Evolutionary conservation across 768 basidiomycete species (phyloP).

Genomic region (Inosperma sp.): DNA sequence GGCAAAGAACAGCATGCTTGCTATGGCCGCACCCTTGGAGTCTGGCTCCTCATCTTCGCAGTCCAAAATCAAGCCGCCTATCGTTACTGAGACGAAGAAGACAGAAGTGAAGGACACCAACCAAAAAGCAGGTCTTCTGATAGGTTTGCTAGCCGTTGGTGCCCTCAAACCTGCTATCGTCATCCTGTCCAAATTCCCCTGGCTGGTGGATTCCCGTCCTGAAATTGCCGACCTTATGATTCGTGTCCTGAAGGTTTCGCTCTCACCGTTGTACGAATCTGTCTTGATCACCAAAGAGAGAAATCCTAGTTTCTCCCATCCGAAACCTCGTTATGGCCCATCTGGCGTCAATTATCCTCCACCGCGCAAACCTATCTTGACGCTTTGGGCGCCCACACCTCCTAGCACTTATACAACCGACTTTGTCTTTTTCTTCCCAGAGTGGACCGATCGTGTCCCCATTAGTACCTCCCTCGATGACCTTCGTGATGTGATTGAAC

Average conservation of each 20-base stretch:
- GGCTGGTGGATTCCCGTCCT: conserved; percentile 75
- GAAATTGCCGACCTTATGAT: conserved; percentile 86
- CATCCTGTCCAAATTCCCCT: conserved; percentile 78
- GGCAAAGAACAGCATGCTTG: conserved; percentile 71
- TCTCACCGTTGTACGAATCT: conserved; percentile 63
- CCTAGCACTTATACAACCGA: conserved; percentile 68
- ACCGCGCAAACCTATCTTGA: conserved; percentile 61
- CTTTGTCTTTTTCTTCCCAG: conserved; percentile 88
- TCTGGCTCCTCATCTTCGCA: conserved; percentile 39
- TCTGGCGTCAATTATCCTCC: conserved; percentile 50
- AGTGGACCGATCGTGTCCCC: conserved; percentile 73
- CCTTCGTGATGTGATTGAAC: conserved; percentile 69
- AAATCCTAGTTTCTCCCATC: conserved; percentile 56
- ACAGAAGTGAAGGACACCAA: conserved; percentile 47
- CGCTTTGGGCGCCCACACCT: conserved; percentile 75
- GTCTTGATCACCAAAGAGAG: conserved; percentile 52
- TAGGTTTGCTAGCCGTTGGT: conserved; percentile 82
- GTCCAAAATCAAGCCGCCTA: conserved; percentile 36
- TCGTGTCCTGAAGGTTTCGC: conserved; percentile 64
- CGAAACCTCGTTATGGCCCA: conserved; percentile 60
- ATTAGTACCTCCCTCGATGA: conserved; percentile 62
- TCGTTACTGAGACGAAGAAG: conserved; percentile 41
- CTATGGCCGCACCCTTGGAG: conserved; percentile 81
- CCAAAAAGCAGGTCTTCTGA: conserved; percentile 76
- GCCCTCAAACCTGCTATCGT: conserved; percentile 73